phyloP scores from a whole-genome alignment of 2,329 filamentous ascomycete genomes.

The Exophiala bonariae region DNA sequence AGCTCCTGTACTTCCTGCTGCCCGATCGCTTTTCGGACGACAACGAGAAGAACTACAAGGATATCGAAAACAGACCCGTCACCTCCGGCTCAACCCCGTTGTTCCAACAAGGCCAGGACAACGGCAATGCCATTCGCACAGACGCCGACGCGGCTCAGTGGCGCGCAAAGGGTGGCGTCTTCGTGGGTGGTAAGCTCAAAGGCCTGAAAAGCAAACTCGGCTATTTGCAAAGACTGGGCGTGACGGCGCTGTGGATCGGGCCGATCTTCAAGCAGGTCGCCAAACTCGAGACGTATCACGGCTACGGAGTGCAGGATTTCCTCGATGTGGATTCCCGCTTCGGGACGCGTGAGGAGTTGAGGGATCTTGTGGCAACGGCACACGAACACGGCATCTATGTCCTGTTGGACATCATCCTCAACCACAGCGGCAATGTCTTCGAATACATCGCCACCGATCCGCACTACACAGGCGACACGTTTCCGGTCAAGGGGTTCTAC shows the following conservation, averaged over 20 bases:
- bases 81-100: neutral
- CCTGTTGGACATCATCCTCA: constrained; percentile 15
- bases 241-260: constrained; percentile 14
- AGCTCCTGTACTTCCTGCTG: constrained; percentile 22
- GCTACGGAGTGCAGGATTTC: constrained; percentile 14
- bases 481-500: constrained; percentile 11
- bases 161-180: constrained; percentile 1
- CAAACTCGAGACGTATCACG: constrained; percentile 13
- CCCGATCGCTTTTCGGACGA: constrained; percentile 15
- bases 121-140: constrained; percentile 6
- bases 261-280: constrained; percentile 12
- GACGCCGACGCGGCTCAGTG: constrained; percentile 5
- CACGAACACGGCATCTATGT: constrained; percentile 13
- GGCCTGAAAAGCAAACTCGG: constrained; percentile 10
- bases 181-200: constrained; percentile 10
- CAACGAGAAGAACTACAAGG: constrained; percentile 9
- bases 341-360: constrained; percentile 13
- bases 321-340: constrained; percentile 13
- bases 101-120: constrained; percentile 3
- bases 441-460: constrained; percentile 8
- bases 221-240: constrained; percentile 10
- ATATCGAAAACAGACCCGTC: constrained; percentile 1
- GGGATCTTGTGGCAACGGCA: constrained; percentile 6
- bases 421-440: constrained; percentile 13
- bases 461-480: constrained; percentile 11